Conservation (phyloP, 1,284 basidiomycete species). For the Pyrrhoderma noxium region DNA sequence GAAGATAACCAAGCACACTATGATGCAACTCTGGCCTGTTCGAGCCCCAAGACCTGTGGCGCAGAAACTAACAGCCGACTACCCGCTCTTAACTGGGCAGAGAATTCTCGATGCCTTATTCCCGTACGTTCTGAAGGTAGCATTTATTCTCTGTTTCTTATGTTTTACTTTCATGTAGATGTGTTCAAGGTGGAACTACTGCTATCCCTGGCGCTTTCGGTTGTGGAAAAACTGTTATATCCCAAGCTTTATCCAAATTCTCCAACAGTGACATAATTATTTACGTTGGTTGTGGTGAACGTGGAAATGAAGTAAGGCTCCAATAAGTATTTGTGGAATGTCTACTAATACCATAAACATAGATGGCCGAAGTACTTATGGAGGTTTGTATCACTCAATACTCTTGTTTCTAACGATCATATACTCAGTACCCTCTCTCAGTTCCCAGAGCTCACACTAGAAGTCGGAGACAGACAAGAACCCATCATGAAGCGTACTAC, state of each 20-base stretch:
- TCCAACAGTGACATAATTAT: conserved; percentile 99
- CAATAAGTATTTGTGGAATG: neutral
- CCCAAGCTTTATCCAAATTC: conserved; percentile 95
- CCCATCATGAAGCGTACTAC: conserved; percentile 99
- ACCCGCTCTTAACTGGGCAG: conserved; percentile 93
- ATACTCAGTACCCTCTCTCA: conserved; percentile 31
- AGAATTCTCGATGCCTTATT: conserved; percentile 96
- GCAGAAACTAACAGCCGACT: conserved; percentile 91
- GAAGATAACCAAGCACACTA: conserved; percentile 86
- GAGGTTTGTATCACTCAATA: conserved; percentile 46
- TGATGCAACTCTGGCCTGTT: conserved; percentile 99
- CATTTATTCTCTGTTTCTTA: conserved; percentile 8
- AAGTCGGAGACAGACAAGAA: conserved; percentile 86
- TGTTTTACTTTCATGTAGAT: conserved; percentile 38
- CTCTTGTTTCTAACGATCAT: neutral
- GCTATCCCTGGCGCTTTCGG: conserved; percentile 99
- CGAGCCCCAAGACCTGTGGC: conserved; percentile 93
- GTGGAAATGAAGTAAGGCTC: conserved; percentile 72
- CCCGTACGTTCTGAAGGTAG: conserved; percentile 51
- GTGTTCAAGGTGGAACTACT: conserved; percentile 98
- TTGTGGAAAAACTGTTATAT: conserved; percentile 96
- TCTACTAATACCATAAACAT: conserved; percentile 2
- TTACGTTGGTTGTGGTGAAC: conserved; percentile 96
- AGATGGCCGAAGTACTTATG: conserved; percentile 99
- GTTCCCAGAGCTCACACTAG: conserved; percentile 95